Percentiles rank a stretch among this genome's conserved stretches.
These are phyloP conservation scores for Lepidium campestre DNA, from an alignment of 441 rosid genomes.

Conservation along the genomic window DNA sequence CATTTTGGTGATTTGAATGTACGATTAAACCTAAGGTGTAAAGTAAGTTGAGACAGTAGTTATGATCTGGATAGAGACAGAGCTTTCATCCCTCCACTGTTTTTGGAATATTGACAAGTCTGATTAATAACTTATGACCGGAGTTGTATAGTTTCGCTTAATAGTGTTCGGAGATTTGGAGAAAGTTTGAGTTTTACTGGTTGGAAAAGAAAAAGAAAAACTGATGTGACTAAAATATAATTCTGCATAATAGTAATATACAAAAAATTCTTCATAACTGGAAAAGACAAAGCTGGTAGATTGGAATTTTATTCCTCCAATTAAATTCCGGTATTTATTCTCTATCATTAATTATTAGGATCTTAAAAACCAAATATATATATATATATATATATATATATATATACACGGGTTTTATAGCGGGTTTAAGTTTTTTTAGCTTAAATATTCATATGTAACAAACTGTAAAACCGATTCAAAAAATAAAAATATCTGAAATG, in stretches of 20 bases:
- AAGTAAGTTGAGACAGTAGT: neutral
- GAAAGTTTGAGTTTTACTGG: too few relatives aligned
- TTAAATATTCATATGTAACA: too few relatives aligned
- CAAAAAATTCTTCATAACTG: neutral
- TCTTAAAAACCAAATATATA: too few relatives aligned
- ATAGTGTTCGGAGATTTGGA: too few relatives aligned
- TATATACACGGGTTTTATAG: too few relatives aligned
- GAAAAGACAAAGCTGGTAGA: conserved; percentile 1
- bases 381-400: too few relatives aligned
- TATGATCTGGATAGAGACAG: too few relatives aligned
- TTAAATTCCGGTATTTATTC: neutral
- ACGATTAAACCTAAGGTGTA: neutral
- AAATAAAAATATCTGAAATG: too few relatives aligned
- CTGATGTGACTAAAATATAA: neutral
- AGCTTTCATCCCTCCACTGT: neutral
- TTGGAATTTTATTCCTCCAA: neutral
- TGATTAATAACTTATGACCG: neutral
- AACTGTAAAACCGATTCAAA: too few relatives aligned
- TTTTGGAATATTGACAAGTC: neutral
- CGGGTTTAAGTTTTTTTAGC: too few relatives aligned
- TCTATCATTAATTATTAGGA: neutral
- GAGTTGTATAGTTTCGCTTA: too few relatives aligned
- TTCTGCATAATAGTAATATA: neutral
- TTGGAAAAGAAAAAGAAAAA: too few relatives aligned
- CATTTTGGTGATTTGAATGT: neutral